These are phyloP conservation scores for Saccharomyces pastorianus DNA, from an alignment of 1,139 yeast genomes.

Conservation along the genomic window DNA sequence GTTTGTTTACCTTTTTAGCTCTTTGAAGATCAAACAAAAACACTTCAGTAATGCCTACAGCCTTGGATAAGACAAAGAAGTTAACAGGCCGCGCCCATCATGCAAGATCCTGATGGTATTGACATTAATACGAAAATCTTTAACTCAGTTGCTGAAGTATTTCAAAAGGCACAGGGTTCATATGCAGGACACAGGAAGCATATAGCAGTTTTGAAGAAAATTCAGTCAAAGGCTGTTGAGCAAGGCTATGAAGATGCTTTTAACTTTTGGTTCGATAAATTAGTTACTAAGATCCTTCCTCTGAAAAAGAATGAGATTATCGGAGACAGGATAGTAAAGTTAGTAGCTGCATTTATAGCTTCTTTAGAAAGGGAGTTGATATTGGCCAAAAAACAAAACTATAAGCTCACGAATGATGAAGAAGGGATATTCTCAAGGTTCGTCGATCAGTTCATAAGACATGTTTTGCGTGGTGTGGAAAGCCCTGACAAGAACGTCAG, in stretches of 20 bases:
- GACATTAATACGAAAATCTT: slow-evolving; percentile 32
- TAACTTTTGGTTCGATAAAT: slow-evolving; percentile 47
- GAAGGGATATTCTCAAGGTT: slow-evolving; percentile 44
- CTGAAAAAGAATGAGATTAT: slow-evolving; percentile 61
- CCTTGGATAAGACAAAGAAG: background rate
- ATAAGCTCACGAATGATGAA: slow-evolving; percentile 26
- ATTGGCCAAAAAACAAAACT: slow-evolving; percentile 35
- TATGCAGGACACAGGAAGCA: slow-evolving; percentile 73
- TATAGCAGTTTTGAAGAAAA: slow-evolving; percentile 50
- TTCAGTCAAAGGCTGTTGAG: slow-evolving; percentile 50
- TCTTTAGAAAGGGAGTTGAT: slow-evolving; percentile 24
- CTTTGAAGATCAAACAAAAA: background rate
- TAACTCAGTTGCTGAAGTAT: slow-evolving; percentile 54
- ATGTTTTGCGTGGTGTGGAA: slow-evolving; percentile 65
- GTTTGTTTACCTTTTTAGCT: background rate
- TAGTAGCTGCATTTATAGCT: slow-evolving; percentile 58
- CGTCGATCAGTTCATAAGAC: slow-evolving; percentile 54
- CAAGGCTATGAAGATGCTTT: slow-evolving; percentile 52
- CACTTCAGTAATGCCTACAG: background rate
- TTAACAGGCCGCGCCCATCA: background rate
- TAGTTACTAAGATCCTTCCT: slow-evolving; percentile 58
- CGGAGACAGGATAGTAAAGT: slow-evolving; percentile 73
- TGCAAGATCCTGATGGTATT: slow-evolving; percentile 2
- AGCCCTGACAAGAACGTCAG: slow-evolving; percentile 73
- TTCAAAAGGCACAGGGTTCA: slow-evolving; percentile 71